Evolutionary conservation across 495 filamentous ascomycete species (phyloP), one percentile per base, ranked within the genome.

Genomic region (Neurospora tetrasperma): DNA sequence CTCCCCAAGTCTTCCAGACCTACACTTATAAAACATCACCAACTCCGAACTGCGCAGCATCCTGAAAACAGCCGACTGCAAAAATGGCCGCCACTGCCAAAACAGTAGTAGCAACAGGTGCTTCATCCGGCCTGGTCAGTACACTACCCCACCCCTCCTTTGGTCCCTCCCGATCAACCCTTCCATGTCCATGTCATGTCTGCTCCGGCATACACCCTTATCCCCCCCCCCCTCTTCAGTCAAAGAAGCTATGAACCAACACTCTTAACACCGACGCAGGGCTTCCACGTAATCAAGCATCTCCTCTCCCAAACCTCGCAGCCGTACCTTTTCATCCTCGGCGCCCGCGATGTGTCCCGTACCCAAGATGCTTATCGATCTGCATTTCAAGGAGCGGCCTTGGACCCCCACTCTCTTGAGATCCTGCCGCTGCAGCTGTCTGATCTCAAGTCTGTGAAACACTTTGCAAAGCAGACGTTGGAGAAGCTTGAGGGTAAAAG

Each of bases 31-130:
- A 23, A 62, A 62, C 14, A 62, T 18, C 27, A 16, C 54, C 54
- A 16, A 27, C 54, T 62, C 54, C 23, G 14, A 62, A 31, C 1
- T 14, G 23, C 27, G 54, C 23, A 62, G 23, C 27, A 35, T 31
- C 48, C 48, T 20, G 5, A 5, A 16, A 62, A 62, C 23, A 59
- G 31, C 10, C 20, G 48, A 62, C 11, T 16, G 27, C 7, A 16
- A 73, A 46, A 23, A 85, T 84, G 81, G 73, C 79, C 14, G 71
- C 76, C 66, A 71, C 79, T 40, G 76, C 78, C 43, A 84, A 85
- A 71, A 84, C 84, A 11, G 72, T 85, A 69, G 79, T 85, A 14
- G 82, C 84, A 6, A 85, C 84, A 11, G 84, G 84, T 38, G 80
- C 78, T 62, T 79, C 82, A 40, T 85, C 83, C 12, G 84, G 84